A percentile compares a stretch with the other conserved stretches of the same genome.
These are phyloP conservation scores for Gnaphalium uliginosum DNA, from an alignment of 129 eudicot genomes.

Conservation along the genomic window DNA sequence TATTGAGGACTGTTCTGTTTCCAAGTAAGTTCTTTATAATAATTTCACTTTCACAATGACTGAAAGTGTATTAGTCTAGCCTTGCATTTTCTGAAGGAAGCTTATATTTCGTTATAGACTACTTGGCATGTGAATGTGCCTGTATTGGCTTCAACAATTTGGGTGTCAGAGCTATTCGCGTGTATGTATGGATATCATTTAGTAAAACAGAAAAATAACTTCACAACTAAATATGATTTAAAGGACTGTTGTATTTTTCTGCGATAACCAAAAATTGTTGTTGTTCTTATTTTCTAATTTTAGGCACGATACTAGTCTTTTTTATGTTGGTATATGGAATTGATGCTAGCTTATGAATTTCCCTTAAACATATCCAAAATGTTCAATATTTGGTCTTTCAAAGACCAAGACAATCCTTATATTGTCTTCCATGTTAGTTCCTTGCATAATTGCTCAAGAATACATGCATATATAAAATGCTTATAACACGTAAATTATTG, in stretches of 20 bases:
- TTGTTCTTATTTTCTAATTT: not conserved
- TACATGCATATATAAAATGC: not conserved
- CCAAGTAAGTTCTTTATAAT: conserved; percentile 55
- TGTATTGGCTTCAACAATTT: not conserved
- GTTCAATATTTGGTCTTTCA: too few species aligned
- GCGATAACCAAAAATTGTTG: not conserved
- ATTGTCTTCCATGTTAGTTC: too few species aligned
- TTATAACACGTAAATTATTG: not conserved
- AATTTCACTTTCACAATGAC: not conserved
- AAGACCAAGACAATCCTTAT: too few species aligned
- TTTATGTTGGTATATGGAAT: not conserved
- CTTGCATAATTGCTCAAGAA: too few species aligned
- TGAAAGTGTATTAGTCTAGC: not conserved
- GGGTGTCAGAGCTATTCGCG: not conserved
- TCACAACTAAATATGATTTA: too few species aligned
- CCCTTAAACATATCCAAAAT: not conserved
- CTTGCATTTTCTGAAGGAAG: not conserved
- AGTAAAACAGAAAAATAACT: too few species aligned
- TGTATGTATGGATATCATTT: not conserved
- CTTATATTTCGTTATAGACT: not conserved
- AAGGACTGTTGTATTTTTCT: too few species aligned
- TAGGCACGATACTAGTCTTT: not conserved
- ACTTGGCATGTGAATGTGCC: not conserved
- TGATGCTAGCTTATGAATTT: not conserved
- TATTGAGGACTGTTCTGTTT: conserved; percentile 88